phyloP scores from a whole-genome alignment of 805 yeast species.

The Kregervanrija pseudodelftensis region DNA sequence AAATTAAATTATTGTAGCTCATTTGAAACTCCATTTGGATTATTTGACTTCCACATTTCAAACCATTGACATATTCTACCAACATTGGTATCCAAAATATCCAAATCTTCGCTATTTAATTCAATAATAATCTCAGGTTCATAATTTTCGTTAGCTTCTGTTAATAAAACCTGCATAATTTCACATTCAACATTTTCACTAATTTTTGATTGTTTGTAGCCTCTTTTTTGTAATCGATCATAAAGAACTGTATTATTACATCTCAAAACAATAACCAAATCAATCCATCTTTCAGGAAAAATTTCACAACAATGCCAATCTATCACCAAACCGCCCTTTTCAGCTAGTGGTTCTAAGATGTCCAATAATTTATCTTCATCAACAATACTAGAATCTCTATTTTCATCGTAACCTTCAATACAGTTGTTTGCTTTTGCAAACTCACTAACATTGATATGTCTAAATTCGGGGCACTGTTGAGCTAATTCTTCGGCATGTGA shows the following conservation, averaged over 20 bases:
- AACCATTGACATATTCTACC: conserved; percentile 71
- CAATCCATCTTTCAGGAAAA: conserved; percentile 89
- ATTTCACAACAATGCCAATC: conserved; percentile 99
- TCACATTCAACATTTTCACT: conserved; percentile 94
- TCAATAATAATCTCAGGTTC: conserved; percentile 77
- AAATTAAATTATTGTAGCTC: conserved; percentile 23
- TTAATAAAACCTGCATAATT: conserved; percentile 85
- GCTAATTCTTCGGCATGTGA: conserved; percentile 56
- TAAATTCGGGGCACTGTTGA: conserved; percentile 42
- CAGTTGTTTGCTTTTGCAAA: conserved; percentile 73
- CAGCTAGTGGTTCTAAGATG: conserved; percentile 66
- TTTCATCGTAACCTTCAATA: conserved; percentile 80
- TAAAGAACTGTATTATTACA: conserved; percentile 65
- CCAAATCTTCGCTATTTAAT: conserved; percentile 62
- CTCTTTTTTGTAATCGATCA: conserved; percentile 71
- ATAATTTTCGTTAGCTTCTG: conserved; percentile 82
- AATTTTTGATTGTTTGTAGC: conserved; percentile 73
- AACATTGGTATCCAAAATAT: conserved; percentile 77
- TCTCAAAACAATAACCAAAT: conserved; percentile 81
- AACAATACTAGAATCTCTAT: conserved; percentile 77
- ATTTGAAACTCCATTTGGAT: conserved; percentile 54
- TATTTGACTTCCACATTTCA: conserved; percentile 63
- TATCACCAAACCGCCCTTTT: conserved; percentile 79
- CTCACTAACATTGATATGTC: conserved; percentile 64
- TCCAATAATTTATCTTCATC: conserved; percentile 89